phyloP scores from a whole-genome alignment of 2,329 filamentous ascomycete genomes.

The Phoma sp. region DNA sequence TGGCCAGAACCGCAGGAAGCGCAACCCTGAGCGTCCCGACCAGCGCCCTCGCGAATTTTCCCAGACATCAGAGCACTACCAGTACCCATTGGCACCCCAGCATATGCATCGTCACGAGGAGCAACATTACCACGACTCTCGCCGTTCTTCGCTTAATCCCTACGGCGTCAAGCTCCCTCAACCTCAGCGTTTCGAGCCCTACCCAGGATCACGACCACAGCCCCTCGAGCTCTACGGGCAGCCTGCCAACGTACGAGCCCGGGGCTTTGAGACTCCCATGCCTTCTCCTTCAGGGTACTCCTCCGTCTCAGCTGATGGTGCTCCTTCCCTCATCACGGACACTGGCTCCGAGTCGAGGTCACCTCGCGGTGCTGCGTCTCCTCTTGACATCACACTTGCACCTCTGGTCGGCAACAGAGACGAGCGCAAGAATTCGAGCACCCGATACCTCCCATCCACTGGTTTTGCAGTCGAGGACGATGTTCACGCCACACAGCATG shows the following conservation, averaged over 20 bases:
- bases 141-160: slow-evolving; percentile 37
- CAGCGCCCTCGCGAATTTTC: slow-evolving; percentile 35
- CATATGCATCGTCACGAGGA: slow-evolving; percentile 35
- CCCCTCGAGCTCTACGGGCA: slow-evolving; percentile 39
- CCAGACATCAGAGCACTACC: slow-evolving; percentile 42
- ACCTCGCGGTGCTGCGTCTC: slow-evolving; percentile 53
- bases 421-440: slow-evolving; percentile 47
- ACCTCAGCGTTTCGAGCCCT: slow-evolving; percentile 40
- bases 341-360: slow-evolving; percentile 55
- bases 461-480: slow-evolving; percentile 48
- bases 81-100: slow-evolving; percentile 34
- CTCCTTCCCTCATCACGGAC: slow-evolving; percentile 75
- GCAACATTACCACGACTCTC: slow-evolving; percentile 37
- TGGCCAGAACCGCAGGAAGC: slow-evolving; percentile 77
- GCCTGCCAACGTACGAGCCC: slow-evolving; percentile 31
- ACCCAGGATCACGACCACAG: slow-evolving; percentile 40
- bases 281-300: slow-evolving; percentile 68
- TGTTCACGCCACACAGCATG: slow-evolving; percentile 30
- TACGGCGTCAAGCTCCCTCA: slow-evolving; percentile 42
- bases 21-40: slow-evolving; percentile 46
- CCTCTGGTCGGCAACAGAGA: slow-evolving; percentile 45
- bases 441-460: slow-evolving; percentile 45
- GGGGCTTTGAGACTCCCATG: slow-evolving; percentile 61
- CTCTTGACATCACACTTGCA: slow-evolving; percentile 52
- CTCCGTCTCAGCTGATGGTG: slow-evolving; percentile 66